Evolutionary conservation across 1,284 basidiomycete species (phyloP), one percentile per base, ranked within the genome.

Genomic region (Somion occarium): DNA sequence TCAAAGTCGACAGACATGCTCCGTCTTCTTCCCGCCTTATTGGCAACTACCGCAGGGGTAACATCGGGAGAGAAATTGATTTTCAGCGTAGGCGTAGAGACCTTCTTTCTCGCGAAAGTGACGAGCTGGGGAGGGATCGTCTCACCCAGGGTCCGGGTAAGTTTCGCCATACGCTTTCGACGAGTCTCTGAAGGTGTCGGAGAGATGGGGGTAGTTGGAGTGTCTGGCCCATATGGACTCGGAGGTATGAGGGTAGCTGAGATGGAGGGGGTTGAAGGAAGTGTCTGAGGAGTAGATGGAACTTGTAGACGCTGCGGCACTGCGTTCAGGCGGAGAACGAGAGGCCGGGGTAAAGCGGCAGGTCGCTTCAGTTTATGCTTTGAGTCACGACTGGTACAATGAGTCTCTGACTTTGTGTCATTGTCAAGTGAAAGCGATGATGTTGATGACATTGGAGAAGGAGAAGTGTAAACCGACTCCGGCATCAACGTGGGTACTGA

Each of bases 121-220:
- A 79, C 73, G 38, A 79, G 69, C 59, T 78, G 74, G 1, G 70
- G 65, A 0, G 78, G 77, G 3, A 80, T 67, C 51, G 73, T 75
- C 62, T 78, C 77, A 3, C 78, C 78, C 1, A 80, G 61, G 1
- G 73, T 76, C 38, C 75, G 67, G 3, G 66, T 59, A 2, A 80
- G 64, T 55, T 79, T 79, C 1, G 74, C 74, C 67, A 79, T 70
- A 38, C 64, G 65, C 52, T 63, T 63, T 44, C 64, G 55, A 13
- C 66, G 62, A 5, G 53, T 44, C 37, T 61, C 61, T 3, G 56
- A 5, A 4, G 49, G 30, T 2, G 49, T 38, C 5, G 49, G 49
- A 19, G 37, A 23, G 5, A 39, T 44, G 2, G 49, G 49, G 2
- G 49, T 51, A 5, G 38, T 22, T 20, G 49, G 49, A 11, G 49